phyloP scores from a whole-genome alignment of 2,329 filamentous ascomycete species.

The Triangularia verruculosa region DNA sequence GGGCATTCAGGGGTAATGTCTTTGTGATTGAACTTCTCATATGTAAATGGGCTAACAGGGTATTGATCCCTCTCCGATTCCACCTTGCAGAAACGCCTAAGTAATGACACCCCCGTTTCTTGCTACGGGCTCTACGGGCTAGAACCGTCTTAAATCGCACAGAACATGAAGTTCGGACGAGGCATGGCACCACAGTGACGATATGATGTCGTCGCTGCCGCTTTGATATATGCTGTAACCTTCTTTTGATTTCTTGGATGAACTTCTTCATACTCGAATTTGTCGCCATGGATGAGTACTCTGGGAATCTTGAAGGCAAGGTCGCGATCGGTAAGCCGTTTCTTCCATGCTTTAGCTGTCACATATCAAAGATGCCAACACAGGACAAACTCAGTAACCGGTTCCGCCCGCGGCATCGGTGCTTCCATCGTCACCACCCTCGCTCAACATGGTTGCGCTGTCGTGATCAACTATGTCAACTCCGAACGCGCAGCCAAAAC shows the following conservation, averaged over 20 bases:
- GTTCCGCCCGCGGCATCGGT: constrained; percentile 2
- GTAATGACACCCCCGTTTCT: too few relatives aligned
- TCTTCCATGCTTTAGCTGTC: neutral
- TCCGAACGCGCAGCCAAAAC: neutral
- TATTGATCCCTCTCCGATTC: too few relatives aligned
- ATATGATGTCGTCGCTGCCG: neutral
- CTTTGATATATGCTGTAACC: neutral
- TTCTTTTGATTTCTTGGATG: neutral
- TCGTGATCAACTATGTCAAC: neutral
- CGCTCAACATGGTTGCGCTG: neutral
- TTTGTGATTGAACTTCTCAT: too few relatives aligned
- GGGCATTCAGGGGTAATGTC: neutral
- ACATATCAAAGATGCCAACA: neutral
- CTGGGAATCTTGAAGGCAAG: neutral
- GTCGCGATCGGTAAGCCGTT: neutral
- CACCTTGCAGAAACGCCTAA: too few relatives aligned
- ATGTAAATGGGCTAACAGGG: too few relatives aligned
- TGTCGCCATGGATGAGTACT: neutral
- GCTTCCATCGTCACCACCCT: neutral
- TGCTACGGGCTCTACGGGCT: too few relatives aligned
- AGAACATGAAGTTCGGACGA: neutral
- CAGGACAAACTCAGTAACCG: neutral
- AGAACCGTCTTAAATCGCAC: too few relatives aligned
- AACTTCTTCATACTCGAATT: too few relatives aligned
- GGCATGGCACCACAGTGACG: neutral